phyloP scores from a whole-genome alignment of 2,329 filamentous ascomycete genomes.

The Phoma herbarum region DNA sequence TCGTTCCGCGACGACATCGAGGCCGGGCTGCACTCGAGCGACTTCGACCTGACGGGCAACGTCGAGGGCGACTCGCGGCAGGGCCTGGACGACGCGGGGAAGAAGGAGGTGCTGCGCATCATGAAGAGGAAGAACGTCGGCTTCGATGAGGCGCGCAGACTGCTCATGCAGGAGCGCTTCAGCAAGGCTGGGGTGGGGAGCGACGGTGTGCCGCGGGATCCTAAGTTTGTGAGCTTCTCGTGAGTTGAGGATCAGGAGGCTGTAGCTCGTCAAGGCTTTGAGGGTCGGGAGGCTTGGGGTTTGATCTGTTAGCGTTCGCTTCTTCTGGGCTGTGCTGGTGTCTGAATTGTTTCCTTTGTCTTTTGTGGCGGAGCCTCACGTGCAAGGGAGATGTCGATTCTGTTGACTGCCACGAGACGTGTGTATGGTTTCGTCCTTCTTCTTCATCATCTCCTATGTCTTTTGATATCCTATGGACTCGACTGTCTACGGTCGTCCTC shows the following conservation, averaged over 20 bases:
- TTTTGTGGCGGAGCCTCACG: not conserved
- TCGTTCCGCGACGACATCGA: conserved; percentile 87
- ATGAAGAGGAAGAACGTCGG: conserved; percentile 85
- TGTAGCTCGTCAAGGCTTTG: too few species aligned
- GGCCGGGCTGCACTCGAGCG: conserved; percentile 80
- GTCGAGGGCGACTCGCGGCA: conserved; percentile 78
- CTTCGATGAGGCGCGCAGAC: conserved; percentile 89
- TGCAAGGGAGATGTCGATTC: not conserved
- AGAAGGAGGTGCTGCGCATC: conserved; percentile 83
- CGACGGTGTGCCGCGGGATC: conserved; percentile 87
- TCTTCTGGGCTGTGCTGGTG: not conserved
- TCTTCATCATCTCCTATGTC: conserved; percentile 18
- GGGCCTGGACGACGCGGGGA: conserved; percentile 81
- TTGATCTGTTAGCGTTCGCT: conserved; percentile 6
- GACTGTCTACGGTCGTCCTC: not conserved
- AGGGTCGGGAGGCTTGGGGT: conserved; percentile 1
- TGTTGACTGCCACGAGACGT: not conserved
- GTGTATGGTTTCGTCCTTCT: not conserved
- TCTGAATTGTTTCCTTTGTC: conserved; percentile 2
- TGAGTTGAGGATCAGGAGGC: conserved; percentile 18
- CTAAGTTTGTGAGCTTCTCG: conserved; percentile 95
- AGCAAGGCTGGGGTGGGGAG: conserved; percentile 86
- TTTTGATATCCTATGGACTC: conserved; percentile 12
- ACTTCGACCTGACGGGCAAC: conserved; percentile 85
- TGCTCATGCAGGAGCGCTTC: conserved; percentile 87